Base-by-base conservation (phyloP, 805 yeast genomes). In the Hagleromyces aurorensis region DNA sequence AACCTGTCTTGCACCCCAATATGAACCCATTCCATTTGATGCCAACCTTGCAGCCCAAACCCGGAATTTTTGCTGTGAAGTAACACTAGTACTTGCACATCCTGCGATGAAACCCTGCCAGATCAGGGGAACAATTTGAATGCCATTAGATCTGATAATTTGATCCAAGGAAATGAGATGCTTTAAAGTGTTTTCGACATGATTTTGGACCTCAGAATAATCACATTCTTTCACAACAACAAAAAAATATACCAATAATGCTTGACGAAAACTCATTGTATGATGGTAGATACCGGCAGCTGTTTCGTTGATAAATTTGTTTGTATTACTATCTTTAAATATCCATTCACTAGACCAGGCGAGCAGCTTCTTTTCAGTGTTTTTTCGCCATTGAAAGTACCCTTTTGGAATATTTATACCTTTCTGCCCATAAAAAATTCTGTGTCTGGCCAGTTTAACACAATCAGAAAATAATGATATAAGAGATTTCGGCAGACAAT, bases 51-150 rank as follows among this genome's bases (percentile, higher is more conserved):
- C 57, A 4, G 64, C 62, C 93, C 94, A 84, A 34, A 65, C 62
- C 46, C 73, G 76, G 57, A 72, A 83, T 23, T 84, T 77, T 36
- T 66, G 57, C 40, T 81, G 89, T 20, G 77, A 55, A 19, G 62
- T 64, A 1, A 55, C 43, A 5, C 77, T 71, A 36, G 71, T 68
- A 7, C 86, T 78, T 38, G 81, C 85, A 46, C 91, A 78, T 0
- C 93, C 94, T 1, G 89, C 86, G 24, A 85, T 78, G 43, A 85
- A 85, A 0, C 91, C 93, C 48, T 81, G 89, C 91, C 94, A 85
- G 44, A 83, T 75, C 19, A 83, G 59, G 4, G 96, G 94, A 19
- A 78, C 72, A 13, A 78, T 69, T 1, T 78, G 74, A 15, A 71
- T 75, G 13, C 65, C 57, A 11, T 60, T 53, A 3, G 41, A 38